Base-by-base conservation (phyloP, 371 early-diverging fungal species). In the Actinomortierella wolfii region DNA sequence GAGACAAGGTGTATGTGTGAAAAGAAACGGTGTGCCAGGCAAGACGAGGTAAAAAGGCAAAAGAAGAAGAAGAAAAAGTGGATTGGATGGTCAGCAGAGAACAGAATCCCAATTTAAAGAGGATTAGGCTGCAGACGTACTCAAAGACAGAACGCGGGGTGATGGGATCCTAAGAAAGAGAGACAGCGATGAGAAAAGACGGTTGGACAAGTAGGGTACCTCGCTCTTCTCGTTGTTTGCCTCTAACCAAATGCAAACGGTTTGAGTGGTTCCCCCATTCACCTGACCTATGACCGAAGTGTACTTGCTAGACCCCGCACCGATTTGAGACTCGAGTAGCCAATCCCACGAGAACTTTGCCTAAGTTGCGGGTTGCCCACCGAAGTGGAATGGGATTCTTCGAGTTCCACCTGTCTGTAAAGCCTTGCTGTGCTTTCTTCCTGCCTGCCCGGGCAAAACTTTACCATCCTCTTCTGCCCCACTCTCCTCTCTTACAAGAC, bases 71-170 rank as follows among this genome's bases (percentile, higher is more conserved):
- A 53, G 34, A 54, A 1, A 17, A 40, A 39, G 20, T 40, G 11
- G 51, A 28, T 20, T 40, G 41, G 41, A 53, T 53, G n/a, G 54
- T 26, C 51, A 34, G 29, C 26, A 25, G 11, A 34, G 34, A 34
- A 34, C 34, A 34, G 34, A 34, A 34, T 34, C 4, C 34, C 34
- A 47, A 47, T 11, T 21, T 18, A 11, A 18, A 47, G 21, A 11
- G 15, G 47, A 18, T 24, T 9, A 47, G 47, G 47, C 44, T 44
- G 3, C n/a, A 20, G 15, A 15, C 15, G 44, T 44, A 44, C 15
- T n/a, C 15, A 15, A 41, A 41, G 41, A 9, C 41, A 7, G 15
- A 41, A 45, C 21, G 21, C 21, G 24, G 47, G 47, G 47, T 34
- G 34, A 11, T 47, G 47, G 18, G n/a, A n/a, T n/a, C n/a, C n/a